Evolutionary conservation across 2,329 filamentous ascomycete species (phyloP), one percentile per base, ranked within the genome.

Genomic region (Colletotrichum eremochloae): DNA sequence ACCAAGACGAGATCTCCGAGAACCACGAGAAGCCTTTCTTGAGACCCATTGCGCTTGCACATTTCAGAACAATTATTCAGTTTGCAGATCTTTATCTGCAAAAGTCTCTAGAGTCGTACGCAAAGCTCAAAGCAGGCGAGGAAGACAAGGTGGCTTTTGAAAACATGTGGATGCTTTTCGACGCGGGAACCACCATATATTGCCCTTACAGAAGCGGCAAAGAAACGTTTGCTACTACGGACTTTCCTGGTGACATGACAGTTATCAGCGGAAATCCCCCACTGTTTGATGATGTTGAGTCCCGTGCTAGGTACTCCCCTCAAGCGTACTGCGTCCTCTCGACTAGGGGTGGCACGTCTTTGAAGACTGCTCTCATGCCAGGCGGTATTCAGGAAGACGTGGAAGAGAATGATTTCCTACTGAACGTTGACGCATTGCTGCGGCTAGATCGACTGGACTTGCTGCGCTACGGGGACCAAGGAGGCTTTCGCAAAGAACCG

Each of bases 141-240:
- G 52, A 56, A 18, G 40, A 67, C 2, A 64, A 68, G 3, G 64
- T 77, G 1, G 61, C 75, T 0, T 79, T 76, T 40, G 74, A 78
- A 48, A 73, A 79, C 40, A 53, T 78, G 5, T 79, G 78, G 78
- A 79, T 79, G 76, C 73, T 79, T 7, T 79, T 76, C 62, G 75
- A 76, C 14, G 29, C 62, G 2, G 63, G 68, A 2, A 73, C 74
- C 7, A 72, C 65, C 20, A 73, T 77, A 15, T 78, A 75, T 58
- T 76, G 73, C 31, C 75, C 73, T 2, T 44, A 31, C 9, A 5
- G 52, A 18, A 57, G 12, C 7, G 2, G 48, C 1, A 4, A 24
- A 29, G 48, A 50, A 29, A 29, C 4, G 11, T 50, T 50, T n/a
- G 5, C n/a, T 11, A 50, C n/a, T 2, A 24, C n/a, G 1, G n/a